phyloP scores from a whole-genome alignment of 2,329 filamentous ascomycete species.

The Hypocrella siamensis region DNA sequence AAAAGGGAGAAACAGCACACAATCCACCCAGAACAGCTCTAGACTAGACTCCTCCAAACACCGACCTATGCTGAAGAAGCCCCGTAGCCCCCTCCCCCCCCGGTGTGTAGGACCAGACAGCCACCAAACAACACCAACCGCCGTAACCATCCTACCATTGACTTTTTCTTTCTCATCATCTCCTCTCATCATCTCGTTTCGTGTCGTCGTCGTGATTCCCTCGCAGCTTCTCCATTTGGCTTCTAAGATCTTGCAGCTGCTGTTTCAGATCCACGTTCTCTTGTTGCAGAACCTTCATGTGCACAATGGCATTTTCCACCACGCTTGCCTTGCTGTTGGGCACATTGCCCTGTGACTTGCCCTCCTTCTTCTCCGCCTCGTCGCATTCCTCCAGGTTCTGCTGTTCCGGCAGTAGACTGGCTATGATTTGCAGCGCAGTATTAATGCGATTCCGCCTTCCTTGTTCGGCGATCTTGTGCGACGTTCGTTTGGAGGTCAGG shows the following conservation, averaged over 20 bases:
- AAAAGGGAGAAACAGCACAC: no score
- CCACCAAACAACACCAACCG: no score
- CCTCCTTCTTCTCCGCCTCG: constrained; percentile 31
- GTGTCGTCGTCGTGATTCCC: background rate
- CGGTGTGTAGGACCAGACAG: no score
- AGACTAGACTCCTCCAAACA: no score
- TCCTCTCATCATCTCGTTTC: no score
- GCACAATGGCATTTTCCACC: constrained; percentile 92
- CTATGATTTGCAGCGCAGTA: constrained; percentile 80
- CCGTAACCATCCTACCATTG: no score
- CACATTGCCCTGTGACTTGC: constrained; percentile 28
- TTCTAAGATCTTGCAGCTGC: constrained; percentile 28
- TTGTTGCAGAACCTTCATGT: constrained; percentile 72
- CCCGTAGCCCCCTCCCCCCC: no score
- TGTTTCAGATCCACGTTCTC: constrained; percentile 56
- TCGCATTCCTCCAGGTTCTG: constrained; percentile 22
- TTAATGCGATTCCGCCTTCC: constrained; percentile 92
- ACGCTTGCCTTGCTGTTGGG: constrained; percentile 89
- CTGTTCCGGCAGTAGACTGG: constrained; percentile 58
- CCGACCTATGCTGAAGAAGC: no score
- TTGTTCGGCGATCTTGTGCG: constrained; percentile 96
- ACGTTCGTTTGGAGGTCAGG: constrained; percentile 88
- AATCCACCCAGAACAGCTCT: no score
- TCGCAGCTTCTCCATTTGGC: constrained; percentile 12
- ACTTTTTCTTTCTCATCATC: no score